Conservation (phyloP, 2,329 filamentous ascomycete species). For the Thermothelomyces thermophilus region DNA sequence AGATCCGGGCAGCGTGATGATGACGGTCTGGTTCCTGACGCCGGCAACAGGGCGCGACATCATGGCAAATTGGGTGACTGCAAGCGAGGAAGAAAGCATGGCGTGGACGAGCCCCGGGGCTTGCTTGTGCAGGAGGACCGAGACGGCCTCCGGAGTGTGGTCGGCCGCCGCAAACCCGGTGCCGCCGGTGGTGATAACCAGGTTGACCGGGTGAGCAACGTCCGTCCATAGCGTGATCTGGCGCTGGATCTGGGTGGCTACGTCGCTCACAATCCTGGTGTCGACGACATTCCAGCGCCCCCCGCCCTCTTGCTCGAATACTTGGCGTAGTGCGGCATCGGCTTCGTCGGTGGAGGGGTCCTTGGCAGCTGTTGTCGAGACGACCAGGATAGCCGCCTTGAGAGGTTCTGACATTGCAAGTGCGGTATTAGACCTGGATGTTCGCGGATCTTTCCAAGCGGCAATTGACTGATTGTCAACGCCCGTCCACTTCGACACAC, state of each 20-base stretch:
- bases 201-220: conserved; percentile 52
- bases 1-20: conserved; percentile 86
- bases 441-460: no score
- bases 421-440: neutral
- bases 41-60: conserved; percentile 95
- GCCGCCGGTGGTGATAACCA: conserved; percentile 84
- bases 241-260: conserved; percentile 65
- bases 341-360: conserved; percentile 76
- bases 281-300: conserved; percentile 65
- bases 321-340: conserved; percentile 56
- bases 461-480: no score
- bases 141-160: conserved; percentile 85
- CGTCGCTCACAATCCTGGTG: conserved; percentile 73
- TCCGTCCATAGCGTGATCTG: conserved; percentile 70
- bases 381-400: conserved; percentile 70
- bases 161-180: conserved; percentile 87
- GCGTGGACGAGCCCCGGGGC: conserved; percentile 89
- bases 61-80: conserved; percentile 89
- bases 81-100: conserved; percentile 80
- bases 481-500: no score
- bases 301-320: conserved; percentile 60
- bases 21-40: conserved; percentile 70
- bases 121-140: conserved; percentile 71
- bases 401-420: conserved; percentile 41
- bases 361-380: conserved; percentile 82